Evolutionary conservation across 768 basidiomycete species (phyloP).

Genomic region (Boletus rubescentipes): DNA sequence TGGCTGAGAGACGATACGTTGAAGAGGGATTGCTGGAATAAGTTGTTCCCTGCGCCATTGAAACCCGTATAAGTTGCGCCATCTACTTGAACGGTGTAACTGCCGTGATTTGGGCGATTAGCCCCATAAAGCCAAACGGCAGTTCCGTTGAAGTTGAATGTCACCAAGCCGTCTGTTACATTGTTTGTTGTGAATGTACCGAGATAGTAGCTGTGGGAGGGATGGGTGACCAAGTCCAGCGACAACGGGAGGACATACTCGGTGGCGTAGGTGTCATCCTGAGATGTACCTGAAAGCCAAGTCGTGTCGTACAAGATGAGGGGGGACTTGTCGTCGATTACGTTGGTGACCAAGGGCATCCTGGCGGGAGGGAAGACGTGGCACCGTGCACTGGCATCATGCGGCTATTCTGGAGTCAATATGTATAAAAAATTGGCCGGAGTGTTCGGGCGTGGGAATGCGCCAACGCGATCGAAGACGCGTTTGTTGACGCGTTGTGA

Average conservation of each 20-base stretch:
- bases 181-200: slow-evolving; percentile 42
- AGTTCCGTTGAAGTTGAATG: slow-evolving; percentile 50
- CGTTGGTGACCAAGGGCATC: slow-evolving; percentile 26
- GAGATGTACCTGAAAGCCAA: slow-evolving; percentile 21
- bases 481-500: slow-evolving; percentile 32
- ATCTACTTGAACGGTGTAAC: slow-evolving; percentile 45
- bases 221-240: background rate
- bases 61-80: slow-evolving; percentile 22
- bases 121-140: slow-evolving; percentile 51
- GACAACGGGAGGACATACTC: slow-evolving; percentile 10
- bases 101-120: slow-evolving; percentile 47
- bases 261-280: slow-evolving; percentile 10
- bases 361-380: background rate
- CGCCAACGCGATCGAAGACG: slow-evolving; percentile 17
- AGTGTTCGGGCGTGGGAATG: slow-evolving; percentile 14
- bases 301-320: slow-evolving; percentile 27
- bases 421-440: too few relatives aligned
- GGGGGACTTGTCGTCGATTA: slow-evolving; percentile 36
- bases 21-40: slow-evolving; percentile 46
- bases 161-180: slow-evolving; percentile 32
- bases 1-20: slow-evolving; percentile 32
- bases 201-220: slow-evolving; percentile 34
- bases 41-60: slow-evolving; percentile 29
- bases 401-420: too few relatives aligned
- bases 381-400: background rate